Evolutionary conservation across 768 basidiomycete species (phyloP).

Genomic region (Phanerodontia chrysosporium): DNA sequence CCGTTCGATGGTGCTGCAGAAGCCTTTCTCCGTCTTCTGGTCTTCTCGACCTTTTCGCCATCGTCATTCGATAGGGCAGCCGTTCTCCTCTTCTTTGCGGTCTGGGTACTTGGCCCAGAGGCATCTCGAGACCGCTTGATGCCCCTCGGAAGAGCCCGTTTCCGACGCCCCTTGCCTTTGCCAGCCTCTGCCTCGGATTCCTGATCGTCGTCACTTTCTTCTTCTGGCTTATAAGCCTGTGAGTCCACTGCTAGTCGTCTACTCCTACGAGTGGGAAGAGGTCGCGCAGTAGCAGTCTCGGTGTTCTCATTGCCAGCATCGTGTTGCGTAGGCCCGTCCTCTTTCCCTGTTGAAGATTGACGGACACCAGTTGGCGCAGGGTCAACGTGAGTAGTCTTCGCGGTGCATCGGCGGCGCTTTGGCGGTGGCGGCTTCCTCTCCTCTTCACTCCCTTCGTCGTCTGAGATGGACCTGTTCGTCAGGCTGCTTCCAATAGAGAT

Average conservation of each 20-base stretch:
- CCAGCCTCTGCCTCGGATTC: slow-evolving; percentile 26
- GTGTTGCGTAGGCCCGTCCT: not conserved
- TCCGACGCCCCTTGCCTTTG: not conserved
- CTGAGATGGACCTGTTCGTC: slow-evolving; percentile 5
- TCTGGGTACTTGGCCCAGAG: not conserved
- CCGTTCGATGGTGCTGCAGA: not conserved
- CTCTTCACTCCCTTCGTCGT: slow-evolving; percentile 5
- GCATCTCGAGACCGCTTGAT: not conserved
- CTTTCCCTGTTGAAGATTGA: not conserved
- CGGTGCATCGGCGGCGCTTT: slow-evolving; percentile 5
- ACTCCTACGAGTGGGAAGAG: slow-evolving; percentile 14
- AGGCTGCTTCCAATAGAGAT: not conserved
- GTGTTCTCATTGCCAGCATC: not conserved
- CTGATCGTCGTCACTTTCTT: slow-evolving; percentile 16
- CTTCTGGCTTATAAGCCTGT: slow-evolving; percentile 34
- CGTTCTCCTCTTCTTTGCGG: slow-evolving; percentile 18
- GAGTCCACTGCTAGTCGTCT: slow-evolving; percentile 32
- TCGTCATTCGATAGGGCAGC: not conserved
- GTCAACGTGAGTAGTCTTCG: not conserved
- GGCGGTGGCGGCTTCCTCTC: slow-evolving; percentile 14
- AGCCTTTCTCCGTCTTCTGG: not conserved
- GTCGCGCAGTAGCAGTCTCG: not conserved
- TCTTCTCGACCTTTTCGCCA: not conserved
- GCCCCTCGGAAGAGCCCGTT: not conserved
- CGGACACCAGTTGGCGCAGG: not conserved